Evolutionary conservation across 257 asterid species (phyloP).

Genomic region (Nicotiana tomentosiformis): DNA sequence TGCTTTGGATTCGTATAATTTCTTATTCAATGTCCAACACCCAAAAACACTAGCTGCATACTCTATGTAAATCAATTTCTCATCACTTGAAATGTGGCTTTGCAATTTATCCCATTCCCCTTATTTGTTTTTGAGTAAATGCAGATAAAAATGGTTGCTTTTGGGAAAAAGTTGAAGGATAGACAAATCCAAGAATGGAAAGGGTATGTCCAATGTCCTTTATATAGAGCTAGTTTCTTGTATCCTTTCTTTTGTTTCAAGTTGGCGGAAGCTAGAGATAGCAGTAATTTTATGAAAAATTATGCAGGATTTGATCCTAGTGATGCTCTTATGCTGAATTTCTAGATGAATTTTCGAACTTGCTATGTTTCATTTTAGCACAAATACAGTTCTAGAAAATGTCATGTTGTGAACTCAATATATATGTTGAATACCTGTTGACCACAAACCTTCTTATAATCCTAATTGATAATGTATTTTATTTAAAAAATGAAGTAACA

Average conservation of each 20-base stretch:
- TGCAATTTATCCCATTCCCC: neutral
- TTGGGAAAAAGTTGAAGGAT: slow-evolving; percentile 9
- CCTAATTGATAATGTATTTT: neutral
- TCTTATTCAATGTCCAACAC: neutral
- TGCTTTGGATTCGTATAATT: neutral
- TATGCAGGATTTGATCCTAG: neutral
- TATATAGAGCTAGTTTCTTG: neutral
- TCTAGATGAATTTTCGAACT: neutral
- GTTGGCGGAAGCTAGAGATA: neutral
- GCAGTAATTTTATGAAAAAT: neutral
- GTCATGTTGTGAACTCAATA: neutral
- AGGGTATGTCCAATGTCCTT: neutral
- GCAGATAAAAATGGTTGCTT: slow-evolving; percentile 4
- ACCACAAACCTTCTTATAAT: neutral
- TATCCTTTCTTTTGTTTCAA: neutral
- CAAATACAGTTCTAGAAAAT: neutral
- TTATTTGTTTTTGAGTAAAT: neutral
- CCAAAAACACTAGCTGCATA: neutral
- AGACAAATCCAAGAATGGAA: slow-evolving; percentile 8
- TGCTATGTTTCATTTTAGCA: neutral
- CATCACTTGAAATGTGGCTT: neutral
- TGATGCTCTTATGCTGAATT: neutral
- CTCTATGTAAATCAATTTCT: neutral
- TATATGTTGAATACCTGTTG: neutral
- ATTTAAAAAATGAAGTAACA: neutral